Evolutionary conservation across 2,329 filamentous ascomycete genomes (phyloP), one percentile per base, ranked within the genome.

Genomic region (Emydomyces testavorans): DNA sequence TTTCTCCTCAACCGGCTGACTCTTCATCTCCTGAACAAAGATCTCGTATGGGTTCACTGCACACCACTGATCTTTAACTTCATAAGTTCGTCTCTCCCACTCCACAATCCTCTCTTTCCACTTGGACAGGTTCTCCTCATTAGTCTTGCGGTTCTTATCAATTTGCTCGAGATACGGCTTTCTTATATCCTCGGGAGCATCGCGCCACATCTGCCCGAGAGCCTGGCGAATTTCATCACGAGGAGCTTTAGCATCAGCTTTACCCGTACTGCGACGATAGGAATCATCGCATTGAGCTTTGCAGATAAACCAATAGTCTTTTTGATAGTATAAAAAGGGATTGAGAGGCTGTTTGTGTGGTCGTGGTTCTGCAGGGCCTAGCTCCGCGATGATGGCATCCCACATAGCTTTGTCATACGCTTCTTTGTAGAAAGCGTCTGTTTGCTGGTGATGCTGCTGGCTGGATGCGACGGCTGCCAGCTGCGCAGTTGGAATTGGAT

Each of bases 191-290:
- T 79, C 72, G 1, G 74, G 67, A 0, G 85, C 80, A 42, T 85
- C 83, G 56, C 83, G 85, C 92, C 92, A 98, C 81, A 92, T 89
- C 60, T 83, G 82, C 23, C 89, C 89, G 7, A 92, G 78, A 62
- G 88, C 86, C 43, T 81, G 78, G 28, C 92, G 84, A 48, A 96
- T 84, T 59, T 94, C 86, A 58, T 80, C 75, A 35, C 77, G 73
- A 1, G 73, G 69, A 2, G 75, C 76, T 57, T 87, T 93, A 5
- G 82, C 80, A 36, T 77, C 73, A 0, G 79, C 70, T 55, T 82
- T 82, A 8, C 78, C 77, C 44, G 80, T 82, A 26, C 78, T 74
- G 2, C 76, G 71, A 48, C 76, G 74, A 23, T 82, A 77, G n/a
- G 76, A 77, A 45, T 81, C 77, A n/a, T 87, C 80, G 59, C 80